phyloP scores from a whole-genome alignment of 106 monocot species.

The Platanthera guangdongensis region DNA sequence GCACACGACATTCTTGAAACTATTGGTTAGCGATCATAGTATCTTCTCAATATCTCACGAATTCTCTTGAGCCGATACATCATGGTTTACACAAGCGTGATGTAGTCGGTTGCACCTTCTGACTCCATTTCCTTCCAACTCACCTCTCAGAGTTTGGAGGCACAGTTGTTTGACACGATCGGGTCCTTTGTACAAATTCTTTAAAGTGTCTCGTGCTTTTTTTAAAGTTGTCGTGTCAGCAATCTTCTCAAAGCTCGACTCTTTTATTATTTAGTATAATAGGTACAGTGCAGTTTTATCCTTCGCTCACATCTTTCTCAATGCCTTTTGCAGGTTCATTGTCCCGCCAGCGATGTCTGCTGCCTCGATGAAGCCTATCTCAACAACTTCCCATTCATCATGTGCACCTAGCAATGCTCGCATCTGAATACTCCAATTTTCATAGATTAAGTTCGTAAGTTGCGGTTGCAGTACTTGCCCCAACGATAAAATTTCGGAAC shows the following conservation, averaged over 20 bases:
- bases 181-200: neutral
- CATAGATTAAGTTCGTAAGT: no score
- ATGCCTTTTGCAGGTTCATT: neutral
- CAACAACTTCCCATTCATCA: neutral
- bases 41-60: slow-evolving; percentile 15
- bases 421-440: no score
- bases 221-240: neutral
- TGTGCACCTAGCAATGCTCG: no score
- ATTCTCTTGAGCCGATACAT: slow-evolving; percentile 13
- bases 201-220: slow-evolving; percentile 3
- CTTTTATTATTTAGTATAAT: neutral
- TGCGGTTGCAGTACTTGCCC: no score
- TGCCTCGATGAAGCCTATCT: neutral
- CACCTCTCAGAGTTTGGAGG: slow-evolving; percentile 12
- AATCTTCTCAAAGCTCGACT: slow-evolving; percentile 8
- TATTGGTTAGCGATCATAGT: slow-evolving; percentile 12
- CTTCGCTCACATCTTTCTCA: slow-evolving; percentile 8
- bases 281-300: slow-evolving; percentile 6
- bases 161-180: neutral
- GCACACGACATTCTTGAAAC: slow-evolving; percentile 16
- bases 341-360: neutral
- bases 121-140: slow-evolving; percentile 9
- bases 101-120: slow-evolving; percentile 12
- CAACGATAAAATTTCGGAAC: no score
- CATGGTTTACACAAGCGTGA: slow-evolving; percentile 8